phyloP scores from a whole-genome alignment of 2,329 filamentous ascomycete genomes.

The Hypoxylon sp. region DNA sequence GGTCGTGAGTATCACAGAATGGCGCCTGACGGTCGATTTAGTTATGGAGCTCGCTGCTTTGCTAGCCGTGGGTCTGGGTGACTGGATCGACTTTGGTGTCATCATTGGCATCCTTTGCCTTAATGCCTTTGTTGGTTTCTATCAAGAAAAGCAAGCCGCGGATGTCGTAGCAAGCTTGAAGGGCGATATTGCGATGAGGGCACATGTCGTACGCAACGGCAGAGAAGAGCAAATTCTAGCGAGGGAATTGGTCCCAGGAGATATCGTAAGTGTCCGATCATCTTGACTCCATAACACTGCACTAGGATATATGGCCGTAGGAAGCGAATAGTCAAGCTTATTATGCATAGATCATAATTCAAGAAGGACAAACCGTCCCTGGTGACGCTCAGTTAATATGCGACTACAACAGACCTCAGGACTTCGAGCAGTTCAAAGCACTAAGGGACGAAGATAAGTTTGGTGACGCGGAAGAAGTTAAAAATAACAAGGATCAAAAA shows the following conservation, averaged over 20 bases:
- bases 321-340: constrained; percentile 8
- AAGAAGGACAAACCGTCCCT: constrained; percentile 80
- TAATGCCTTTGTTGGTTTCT: constrained; percentile 84
- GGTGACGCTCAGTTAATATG: constrained; percentile 81
- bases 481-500: constrained; percentile 36
- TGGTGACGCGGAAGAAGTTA: constrained; percentile 39
- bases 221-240: constrained; percentile 78
- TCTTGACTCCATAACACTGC: not conserved
- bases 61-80: constrained; percentile 79
- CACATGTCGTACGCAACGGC: constrained; percentile 77
- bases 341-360: constrained; percentile 71
- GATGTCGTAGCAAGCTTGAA: constrained; percentile 82
- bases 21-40: constrained; percentile 51
- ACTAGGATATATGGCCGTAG: not conserved
- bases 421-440: constrained; percentile 55
- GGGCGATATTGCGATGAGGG: constrained; percentile 84
- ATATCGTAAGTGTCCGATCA: constrained; percentile 71
- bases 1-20: constrained; percentile 1
- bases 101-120: constrained; percentile 82
- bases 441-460: constrained; percentile 54
- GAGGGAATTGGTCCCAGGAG: constrained; percentile 81
- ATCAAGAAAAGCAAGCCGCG: constrained; percentile 85
- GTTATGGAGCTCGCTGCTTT: constrained; percentile 85
- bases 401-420: constrained; percentile 77
- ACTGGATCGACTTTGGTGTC: constrained; percentile 84